Conservation (phyloP, 345 rosid species). For the Moricandia moricandioides region DNA sequence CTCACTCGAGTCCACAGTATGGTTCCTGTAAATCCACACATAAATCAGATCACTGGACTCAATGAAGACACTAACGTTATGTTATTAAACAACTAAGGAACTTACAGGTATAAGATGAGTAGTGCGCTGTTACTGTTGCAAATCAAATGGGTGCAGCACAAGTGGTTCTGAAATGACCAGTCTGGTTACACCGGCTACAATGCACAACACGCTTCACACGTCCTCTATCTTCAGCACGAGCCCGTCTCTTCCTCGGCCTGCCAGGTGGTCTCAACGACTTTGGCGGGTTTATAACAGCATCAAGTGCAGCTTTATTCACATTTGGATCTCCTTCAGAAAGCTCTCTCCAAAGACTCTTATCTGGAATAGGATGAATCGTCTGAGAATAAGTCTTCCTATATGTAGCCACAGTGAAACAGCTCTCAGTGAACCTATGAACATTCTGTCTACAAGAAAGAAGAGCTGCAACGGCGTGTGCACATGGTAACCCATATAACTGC, state of each 20-base stretch:
- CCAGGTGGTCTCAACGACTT: conserved; percentile 91
- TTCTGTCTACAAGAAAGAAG: conserved; percentile 97
- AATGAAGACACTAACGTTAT: background rate
- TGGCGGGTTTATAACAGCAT: conserved; percentile 67
- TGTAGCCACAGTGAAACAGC: conserved; percentile 93
- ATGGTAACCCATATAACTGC: conserved; percentile 94
- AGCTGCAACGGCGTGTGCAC: conserved; percentile 97
- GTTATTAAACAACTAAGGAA: background rate
- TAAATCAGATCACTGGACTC: background rate
- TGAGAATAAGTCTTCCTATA: conserved; percentile 90
- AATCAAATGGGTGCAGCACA: conserved; percentile 85
- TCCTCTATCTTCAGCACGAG: conserved; percentile 89
- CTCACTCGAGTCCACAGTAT: background rate
- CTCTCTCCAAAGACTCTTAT: conserved; percentile 89
- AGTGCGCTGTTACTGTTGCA: background rate
- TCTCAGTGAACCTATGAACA: conserved; percentile 91
- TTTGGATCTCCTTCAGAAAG: conserved; percentile 57
- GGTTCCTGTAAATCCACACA: conserved; percentile 22
- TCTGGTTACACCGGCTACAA: conserved; percentile 96
- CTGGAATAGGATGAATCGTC: conserved; percentile 95
- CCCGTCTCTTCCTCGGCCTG: conserved; percentile 90
- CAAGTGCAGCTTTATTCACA: conserved; percentile 39
- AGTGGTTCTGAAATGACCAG: conserved; percentile 96
- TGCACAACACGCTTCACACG: conserved; percentile 87
- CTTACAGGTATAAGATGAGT: conserved; percentile 21